phyloP scores from a whole-genome alignment of 2,329 filamentous ascomycete genomes.

The Ophiostoma sp. region DNA sequence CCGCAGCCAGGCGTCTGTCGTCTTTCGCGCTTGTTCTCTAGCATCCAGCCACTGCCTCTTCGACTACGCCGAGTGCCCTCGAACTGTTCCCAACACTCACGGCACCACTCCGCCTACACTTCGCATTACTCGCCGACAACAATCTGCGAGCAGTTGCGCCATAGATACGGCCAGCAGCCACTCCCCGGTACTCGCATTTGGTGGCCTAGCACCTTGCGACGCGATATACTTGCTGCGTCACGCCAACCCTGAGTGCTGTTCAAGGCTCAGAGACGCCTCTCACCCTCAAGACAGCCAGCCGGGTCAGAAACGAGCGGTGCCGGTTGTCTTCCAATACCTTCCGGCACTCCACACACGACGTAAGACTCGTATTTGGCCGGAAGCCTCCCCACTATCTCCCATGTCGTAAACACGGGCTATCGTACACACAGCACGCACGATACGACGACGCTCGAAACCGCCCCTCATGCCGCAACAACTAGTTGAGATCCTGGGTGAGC shows the following conservation, averaged over 20 bases:
- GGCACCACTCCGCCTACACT: background rate
- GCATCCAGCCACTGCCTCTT: background rate
- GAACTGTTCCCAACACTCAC: background rate
- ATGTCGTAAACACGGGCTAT: conserved; percentile 13
- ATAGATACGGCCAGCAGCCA: too few species aligned
- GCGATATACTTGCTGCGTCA: background rate
- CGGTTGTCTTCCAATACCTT: conserved; percentile 1
- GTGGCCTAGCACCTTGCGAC: background rate
- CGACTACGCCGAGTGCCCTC: background rate
- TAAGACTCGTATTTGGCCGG: conserved; percentile 1
- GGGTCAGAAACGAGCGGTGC: conserved; percentile 12
- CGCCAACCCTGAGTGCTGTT: background rate
- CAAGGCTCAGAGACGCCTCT: background rate
- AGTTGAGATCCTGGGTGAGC: conserved; percentile 61
- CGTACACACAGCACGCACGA: conserved; percentile 2
- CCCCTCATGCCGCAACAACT: conserved; percentile 56
- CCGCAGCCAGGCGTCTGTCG: background rate
- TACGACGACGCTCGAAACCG: conserved; percentile 2
- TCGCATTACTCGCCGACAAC: background rate
- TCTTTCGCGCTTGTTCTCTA: background rate
- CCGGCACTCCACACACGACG: background rate
- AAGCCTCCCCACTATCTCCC: conserved; percentile 2
- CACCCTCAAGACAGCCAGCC: conserved; percentile 6
- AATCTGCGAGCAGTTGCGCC: too few species aligned
- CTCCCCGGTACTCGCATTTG: too few species aligned